These are phyloP conservation scores for Aurantiochytrium sp. DNA, from an alignment of 108 stramenopile genomes.

Conservation along the genomic window DNA sequence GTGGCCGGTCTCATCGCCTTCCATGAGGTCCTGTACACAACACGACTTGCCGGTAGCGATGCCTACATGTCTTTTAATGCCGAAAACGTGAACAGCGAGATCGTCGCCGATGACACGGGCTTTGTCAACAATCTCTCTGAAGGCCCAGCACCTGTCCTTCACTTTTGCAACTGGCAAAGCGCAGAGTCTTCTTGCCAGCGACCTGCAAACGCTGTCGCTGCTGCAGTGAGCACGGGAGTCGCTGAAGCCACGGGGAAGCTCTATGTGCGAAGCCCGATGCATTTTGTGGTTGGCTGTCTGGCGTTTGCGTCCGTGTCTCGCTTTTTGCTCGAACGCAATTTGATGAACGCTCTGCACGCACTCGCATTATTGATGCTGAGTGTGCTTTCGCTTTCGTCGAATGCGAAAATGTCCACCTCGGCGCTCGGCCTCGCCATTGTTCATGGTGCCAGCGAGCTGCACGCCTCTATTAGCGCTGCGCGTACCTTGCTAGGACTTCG, in stretches of 20 bases:
- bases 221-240: not conserved
- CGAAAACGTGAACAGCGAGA: not conserved
- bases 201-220: not conserved
- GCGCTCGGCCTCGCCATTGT: slow-evolving; percentile 6
- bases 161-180: slow-evolving; percentile 1
- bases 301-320: not conserved
- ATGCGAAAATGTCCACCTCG: not conserved
- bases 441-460: not conserved
- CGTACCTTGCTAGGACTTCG: not conserved
- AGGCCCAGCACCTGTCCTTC: not conserved
- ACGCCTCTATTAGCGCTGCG: not conserved
- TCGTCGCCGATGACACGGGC: not conserved
- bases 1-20: not conserved
- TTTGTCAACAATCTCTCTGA: not conserved
- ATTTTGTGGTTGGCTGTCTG: not conserved
- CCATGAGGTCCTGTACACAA: slow-evolving; percentile 7
- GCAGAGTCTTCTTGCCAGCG: not conserved
- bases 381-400: not conserved
- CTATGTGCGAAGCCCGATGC: not conserved
- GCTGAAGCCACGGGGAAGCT: not conserved
- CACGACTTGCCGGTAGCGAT: not conserved
- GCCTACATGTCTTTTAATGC: not conserved
- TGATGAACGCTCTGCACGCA: not conserved
- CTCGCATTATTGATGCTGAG: not conserved
- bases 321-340: not conserved